phyloP scores from a whole-genome alignment of 805 yeast species.

The Metschnikowia noctiluminum region DNA sequence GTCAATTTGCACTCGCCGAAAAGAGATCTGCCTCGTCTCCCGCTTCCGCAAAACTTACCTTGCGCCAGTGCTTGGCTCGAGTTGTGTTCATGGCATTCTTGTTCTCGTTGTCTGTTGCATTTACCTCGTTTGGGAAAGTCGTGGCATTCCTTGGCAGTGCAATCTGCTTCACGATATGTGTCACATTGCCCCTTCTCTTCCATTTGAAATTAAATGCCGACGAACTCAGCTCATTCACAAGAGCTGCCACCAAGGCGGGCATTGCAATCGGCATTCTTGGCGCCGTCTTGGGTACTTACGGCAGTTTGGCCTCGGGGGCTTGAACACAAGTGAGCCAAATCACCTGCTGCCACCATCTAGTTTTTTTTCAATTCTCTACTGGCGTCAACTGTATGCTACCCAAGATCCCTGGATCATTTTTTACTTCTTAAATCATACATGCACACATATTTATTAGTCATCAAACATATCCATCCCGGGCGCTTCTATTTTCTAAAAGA shows the following conservation, averaged over 20 bases:
- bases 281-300: slow-evolving; percentile 18
- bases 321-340: neutral
- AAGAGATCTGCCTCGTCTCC: neutral
- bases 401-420: neutral
- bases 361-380: no score
- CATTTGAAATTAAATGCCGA: slow-evolving; percentile 19
- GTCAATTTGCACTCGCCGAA: slow-evolving; percentile 17
- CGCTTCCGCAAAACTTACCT: neutral
- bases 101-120: slow-evolving; percentile 24
- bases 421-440: neutral
- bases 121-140: slow-evolving; percentile 38
- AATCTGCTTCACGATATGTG: slow-evolving; percentile 40
- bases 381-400: no score
- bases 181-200: slow-evolving; percentile 38
- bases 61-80: slow-evolving; percentile 17
- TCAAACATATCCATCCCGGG: no score
- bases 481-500: neutral
- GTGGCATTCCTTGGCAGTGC: slow-evolving; percentile 42
- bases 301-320: slow-evolving; percentile 8
- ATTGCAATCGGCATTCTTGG: slow-evolving; percentile 12
- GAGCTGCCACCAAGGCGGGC: slow-evolving; percentile 6
- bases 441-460: neutral
- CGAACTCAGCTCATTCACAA: slow-evolving; percentile 7
- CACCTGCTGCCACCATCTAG: no score
- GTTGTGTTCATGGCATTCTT: slow-evolving; percentile 22